These are phyloP conservation scores for Verticillium nubilum DNA, from an alignment of 2,329 filamentous ascomycete genomes.

Conservation along the genomic window DNA sequence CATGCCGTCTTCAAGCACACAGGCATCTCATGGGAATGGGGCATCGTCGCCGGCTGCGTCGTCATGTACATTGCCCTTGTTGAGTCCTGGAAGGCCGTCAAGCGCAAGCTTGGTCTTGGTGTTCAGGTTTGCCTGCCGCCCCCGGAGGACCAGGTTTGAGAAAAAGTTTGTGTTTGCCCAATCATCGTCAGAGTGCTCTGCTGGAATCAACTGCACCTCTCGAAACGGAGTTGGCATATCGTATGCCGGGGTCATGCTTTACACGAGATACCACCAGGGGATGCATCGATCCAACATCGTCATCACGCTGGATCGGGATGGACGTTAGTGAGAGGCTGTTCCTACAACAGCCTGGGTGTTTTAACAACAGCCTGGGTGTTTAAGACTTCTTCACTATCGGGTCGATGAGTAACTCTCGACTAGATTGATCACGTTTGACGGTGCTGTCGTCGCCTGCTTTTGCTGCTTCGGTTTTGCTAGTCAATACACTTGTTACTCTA, in stretches of 20 bases:
- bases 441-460: neutral
- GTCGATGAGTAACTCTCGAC: neutral
- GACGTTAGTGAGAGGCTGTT: neutral
- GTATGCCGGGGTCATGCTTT: neutral
- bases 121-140: slow-evolving; percentile 7
- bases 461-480: neutral
- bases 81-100: slow-evolving; percentile 65
- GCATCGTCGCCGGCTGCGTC: slow-evolving; percentile 55
- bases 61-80: slow-evolving; percentile 57
- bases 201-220: neutral
- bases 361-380: neutral
- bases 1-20: slow-evolving; percentile 63
- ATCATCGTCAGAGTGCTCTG: neutral
- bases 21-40: slow-evolving; percentile 68
- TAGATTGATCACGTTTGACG: too few relatives aligned
- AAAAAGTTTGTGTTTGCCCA: neutral
- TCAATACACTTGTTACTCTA: too few relatives aligned
- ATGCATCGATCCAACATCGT: neutral
- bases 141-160: neutral
- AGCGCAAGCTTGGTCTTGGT: slow-evolving; percentile 42
- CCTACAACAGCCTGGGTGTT: neutral
- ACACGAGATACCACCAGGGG: neutral
- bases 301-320: neutral
- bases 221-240: neutral
- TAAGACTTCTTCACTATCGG: neutral